Evolutionary conservation across 1,284 basidiomycete species (phyloP).

Genomic region (Acaromyces ingoldii): DNA sequence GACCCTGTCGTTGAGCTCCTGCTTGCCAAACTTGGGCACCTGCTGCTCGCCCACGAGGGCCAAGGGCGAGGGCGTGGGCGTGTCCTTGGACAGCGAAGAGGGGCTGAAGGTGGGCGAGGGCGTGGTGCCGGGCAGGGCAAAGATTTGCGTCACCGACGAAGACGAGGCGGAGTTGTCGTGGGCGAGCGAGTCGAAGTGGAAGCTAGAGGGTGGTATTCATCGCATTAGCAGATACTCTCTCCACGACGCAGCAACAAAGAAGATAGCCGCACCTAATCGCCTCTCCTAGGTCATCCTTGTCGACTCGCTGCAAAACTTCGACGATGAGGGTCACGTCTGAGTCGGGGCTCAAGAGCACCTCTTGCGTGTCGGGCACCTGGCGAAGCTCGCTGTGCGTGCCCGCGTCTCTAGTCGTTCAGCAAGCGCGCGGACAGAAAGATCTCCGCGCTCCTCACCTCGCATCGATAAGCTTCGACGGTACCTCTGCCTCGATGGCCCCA

Average conservation of each 20-base stretch:
- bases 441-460: constrained; percentile 65
- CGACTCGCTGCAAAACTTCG: constrained; percentile 75
- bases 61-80: constrained; percentile 20
- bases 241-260: neutral
- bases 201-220: too few relatives aligned
- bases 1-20: constrained; percentile 26
- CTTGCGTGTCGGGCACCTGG: constrained; percentile 94
- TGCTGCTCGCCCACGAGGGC: constrained; percentile 33
- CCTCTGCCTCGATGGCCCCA: constrained; percentile 69
- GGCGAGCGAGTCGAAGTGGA: constrained; percentile 84
- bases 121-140: constrained; percentile 5
- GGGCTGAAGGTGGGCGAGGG: neutral
- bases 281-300: constrained; percentile 55
- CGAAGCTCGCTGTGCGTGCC: constrained; percentile 65
- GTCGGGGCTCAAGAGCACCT: constrained; percentile 72
- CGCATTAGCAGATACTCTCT: neutral
- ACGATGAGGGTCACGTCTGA: constrained; percentile 73
- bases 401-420: neutral
- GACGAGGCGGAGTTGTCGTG: constrained; percentile 78
- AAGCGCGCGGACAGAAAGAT: neutral
- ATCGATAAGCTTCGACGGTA: constrained; percentile 67
- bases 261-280: constrained; percentile 40
- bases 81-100: neutral
- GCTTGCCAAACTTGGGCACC: constrained; percentile 42
- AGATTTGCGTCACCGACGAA: constrained; percentile 56